These are phyloP conservation scores for Gracilaria domingensis DNA, from an alignment of 23 red algal genomes.

Conservation along the genomic window DNA sequence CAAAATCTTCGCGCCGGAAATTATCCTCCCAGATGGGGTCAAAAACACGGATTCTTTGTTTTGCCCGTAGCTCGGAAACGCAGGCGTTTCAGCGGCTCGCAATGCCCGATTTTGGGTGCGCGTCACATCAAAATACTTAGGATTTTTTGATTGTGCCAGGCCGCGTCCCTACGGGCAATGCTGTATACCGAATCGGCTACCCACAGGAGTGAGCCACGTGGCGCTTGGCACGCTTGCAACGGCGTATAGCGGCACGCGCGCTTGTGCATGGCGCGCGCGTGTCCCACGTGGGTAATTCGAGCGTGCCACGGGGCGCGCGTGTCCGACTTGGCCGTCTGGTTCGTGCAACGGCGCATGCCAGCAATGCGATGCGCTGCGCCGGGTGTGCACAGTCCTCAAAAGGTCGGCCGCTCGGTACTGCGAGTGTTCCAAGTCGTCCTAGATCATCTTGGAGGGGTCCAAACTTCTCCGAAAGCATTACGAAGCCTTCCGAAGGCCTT, in stretches of 20 bases:
- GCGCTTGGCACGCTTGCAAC: not conserved
- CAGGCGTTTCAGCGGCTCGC: not conserved
- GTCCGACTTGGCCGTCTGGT: no score
- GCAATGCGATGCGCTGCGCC: no score
- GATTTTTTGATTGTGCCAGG: not conserved
- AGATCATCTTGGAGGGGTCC: no score
- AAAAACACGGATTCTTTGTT: not conserved
- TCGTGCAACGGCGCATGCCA: no score
- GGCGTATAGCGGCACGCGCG: not conserved
- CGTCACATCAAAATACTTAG: slow-evolving; percentile 2
- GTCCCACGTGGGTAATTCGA: not conserved
- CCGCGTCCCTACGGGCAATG: not conserved
- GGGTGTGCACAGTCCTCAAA: not conserved
- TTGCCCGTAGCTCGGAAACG: not conserved
- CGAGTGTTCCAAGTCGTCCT: no score
- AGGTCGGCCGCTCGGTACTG: no score
- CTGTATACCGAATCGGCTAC: not conserved
- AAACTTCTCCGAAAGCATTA: no score
- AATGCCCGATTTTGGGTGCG: not conserved
- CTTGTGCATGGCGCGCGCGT: no score
- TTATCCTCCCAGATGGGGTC: not conserved
- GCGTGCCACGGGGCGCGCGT: no score
- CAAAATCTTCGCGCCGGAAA: not conserved
- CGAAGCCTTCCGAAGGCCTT: not conserved
- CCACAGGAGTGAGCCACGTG: not conserved